Percentiles rank a stretch among this genome's conserved stretches.
These are phyloP conservation scores for Hygrophorus russula DNA, from an alignment of 768 basidiomycete genomes.

Conservation along the genomic window DNA sequence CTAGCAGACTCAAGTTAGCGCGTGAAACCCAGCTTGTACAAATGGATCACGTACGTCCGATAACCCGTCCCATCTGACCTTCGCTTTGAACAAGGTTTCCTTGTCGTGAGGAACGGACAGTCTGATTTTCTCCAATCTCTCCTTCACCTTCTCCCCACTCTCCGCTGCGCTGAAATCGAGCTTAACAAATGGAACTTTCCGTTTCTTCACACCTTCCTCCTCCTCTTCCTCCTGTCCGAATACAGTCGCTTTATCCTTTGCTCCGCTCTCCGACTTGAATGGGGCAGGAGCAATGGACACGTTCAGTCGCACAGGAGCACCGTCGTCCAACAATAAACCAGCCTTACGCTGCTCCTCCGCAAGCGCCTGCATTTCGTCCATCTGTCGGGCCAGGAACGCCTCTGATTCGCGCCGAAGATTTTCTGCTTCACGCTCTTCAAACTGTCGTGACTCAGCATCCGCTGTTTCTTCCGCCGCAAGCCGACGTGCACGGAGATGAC, in stretches of 20 bases:
- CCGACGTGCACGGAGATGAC: slow-evolving; percentile 57
- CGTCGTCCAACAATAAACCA: slow-evolving; percentile 84
- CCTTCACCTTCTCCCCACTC: slow-evolving; percentile 65
- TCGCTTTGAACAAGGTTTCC: slow-evolving; percentile 69
- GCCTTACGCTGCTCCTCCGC: slow-evolving; percentile 87
- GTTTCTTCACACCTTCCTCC: slow-evolving; percentile 73
- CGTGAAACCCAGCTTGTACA: slow-evolving; percentile 8
- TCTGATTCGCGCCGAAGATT: slow-evolving; percentile 86
- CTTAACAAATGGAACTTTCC: slow-evolving; percentile 80
- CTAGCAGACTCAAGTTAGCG: slow-evolving; percentile 25
- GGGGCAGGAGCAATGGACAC: slow-evolving; percentile 52
- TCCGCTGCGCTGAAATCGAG: slow-evolving; percentile 84
- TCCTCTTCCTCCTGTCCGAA: slow-evolving; percentile 82
- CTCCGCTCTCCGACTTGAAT: slow-evolving; percentile 29
- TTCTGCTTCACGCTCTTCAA: slow-evolving; percentile 80
- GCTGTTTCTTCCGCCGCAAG: slow-evolving; percentile 72
- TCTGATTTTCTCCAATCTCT: slow-evolving; percentile 69
- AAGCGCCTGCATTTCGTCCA: slow-evolving; percentile 91
- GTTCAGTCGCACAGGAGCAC: slow-evolving; percentile 79
- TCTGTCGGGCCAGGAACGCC: slow-evolving; percentile 85
- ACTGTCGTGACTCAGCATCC: slow-evolving; percentile 71
- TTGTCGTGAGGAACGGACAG: slow-evolving; percentile 66
- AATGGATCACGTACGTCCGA: slow-evolving; percentile 56
- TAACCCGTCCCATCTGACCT: slow-evolving; percentile 87
- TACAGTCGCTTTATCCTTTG: slow-evolving; percentile 46